phyloP scores from a whole-genome alignment of 352 stramenopile genomes.

The Phytophthora megakarya region DNA sequence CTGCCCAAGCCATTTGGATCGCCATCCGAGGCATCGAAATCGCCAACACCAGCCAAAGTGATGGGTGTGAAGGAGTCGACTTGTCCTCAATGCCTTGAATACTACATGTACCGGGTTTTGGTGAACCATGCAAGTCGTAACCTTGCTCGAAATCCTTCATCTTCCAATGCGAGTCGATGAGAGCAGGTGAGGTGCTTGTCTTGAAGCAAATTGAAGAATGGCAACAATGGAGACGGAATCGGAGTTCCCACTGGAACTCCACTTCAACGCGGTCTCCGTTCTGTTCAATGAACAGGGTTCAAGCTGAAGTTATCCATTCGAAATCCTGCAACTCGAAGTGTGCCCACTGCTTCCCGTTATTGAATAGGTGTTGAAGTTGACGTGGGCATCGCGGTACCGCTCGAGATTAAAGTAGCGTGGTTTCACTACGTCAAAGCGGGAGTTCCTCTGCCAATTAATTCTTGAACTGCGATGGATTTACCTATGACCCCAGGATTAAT shows the following conservation, averaged over 20 bases:
- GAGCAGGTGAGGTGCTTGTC: background rate
- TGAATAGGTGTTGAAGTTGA: constrained; percentile 10
- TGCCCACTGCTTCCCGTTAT: background rate
- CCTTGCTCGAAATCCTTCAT: constrained; percentile 30
- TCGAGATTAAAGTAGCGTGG: constrained; percentile 8
- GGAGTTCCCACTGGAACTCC: background rate
- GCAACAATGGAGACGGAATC: background rate
- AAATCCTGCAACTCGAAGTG: background rate
- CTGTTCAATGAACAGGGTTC: background rate
- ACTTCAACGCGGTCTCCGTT: background rate
- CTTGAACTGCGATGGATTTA: background rate
- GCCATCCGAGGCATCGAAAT: constrained; percentile 59
- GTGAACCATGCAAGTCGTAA: constrained; percentile 30
- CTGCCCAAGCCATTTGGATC: constrained; percentile 60
- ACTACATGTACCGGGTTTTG: constrained; percentile 24
- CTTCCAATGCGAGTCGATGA: background rate
- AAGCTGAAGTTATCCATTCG: background rate
- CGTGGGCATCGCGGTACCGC: background rate
- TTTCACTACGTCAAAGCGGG: constrained; percentile 12
- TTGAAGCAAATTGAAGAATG: constrained; percentile 19
- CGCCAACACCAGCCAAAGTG: constrained; percentile 43
- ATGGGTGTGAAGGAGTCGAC: constrained; percentile 25
- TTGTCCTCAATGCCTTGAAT: constrained; percentile 6
- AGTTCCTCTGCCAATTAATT: background rate
- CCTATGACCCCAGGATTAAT: too few relatives aligned